Evolutionary conservation across 192 early-diverging fungal genomes (phyloP).

Genomic region (Backusella mclennaniae): DNA sequence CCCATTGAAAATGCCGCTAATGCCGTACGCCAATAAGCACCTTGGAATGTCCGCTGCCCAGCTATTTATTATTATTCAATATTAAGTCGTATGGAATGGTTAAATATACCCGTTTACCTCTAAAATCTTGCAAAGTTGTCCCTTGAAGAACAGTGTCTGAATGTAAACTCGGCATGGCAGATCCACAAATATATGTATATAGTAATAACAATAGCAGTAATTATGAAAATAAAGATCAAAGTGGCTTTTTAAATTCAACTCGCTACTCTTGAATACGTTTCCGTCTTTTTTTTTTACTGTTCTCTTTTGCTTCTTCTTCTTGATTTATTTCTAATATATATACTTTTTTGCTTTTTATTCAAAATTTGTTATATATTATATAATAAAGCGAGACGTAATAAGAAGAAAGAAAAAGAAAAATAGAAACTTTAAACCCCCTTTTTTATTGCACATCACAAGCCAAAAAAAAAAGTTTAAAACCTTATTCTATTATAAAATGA

Average conservation of each 20-base stretch:
- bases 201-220: neutral
- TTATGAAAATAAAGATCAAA: neutral
- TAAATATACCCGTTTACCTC: neutral
- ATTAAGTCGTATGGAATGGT: neutral
- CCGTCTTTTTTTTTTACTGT: neutral
- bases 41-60: neutral
- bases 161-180: neutral
- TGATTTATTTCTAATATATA: neutral
- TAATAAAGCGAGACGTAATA: neutral
- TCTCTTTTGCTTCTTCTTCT: neutral
- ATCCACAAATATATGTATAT: neutral
- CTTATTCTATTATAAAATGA: conserved; percentile 6
- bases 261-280: neutral
- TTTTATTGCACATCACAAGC: neutral
- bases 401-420: neutral
- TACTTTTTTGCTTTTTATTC: neutral
- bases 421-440: neutral
- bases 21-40: neutral
- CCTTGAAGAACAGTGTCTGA: neutral
- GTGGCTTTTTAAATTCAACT: neutral
- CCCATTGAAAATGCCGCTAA: neutral
- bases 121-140: neutral
- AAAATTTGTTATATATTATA: neutral
- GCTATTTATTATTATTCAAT: neutral
- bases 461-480: neutral